Evolutionary conservation across 1,139 yeast species (phyloP), one percentile per base, ranked within the genome.

Genomic region (Taphrina betulina): DNA sequence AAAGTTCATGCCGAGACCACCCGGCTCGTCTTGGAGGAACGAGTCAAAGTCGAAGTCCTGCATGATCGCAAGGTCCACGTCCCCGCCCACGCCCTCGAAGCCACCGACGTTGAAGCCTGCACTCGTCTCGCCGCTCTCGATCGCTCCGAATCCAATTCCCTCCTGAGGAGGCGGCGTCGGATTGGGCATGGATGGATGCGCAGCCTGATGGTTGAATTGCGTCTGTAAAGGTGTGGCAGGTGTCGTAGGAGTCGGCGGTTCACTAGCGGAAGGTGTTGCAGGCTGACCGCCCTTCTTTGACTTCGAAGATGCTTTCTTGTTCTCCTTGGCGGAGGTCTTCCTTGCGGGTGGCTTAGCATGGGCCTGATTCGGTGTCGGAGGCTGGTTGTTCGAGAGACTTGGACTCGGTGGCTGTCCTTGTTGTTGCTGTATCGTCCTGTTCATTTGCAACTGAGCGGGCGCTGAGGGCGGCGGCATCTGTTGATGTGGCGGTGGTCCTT

Each of bases 331-430:
- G 56, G 71, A 66, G 37, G 74, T 69, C 65, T 75, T 71, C 53
- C 75, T 76, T 50, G 67, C 66, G 68, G 75, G 70, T 28, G 75
- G 62, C 40, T 75, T 62, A 44, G 71, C 68, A 35, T 72, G 66
- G 1, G 77, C 71, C 74, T 79, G 77, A 44, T 71, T 69, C 2
- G 76, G 71, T 57, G 78, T 79, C n/a, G 77, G 71, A 42, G 77
- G 76, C 19, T 60, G 58, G 12, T 57, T 51, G 55, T 64, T 67
- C 3, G 62, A 63, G 34, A 66, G 61, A 43, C 65, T 63, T 5
- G 76, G 75, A 1, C 77, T 69, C 22, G 66, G 61, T 3, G 71
- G 69, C 12, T 62, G 60, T 20, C 58, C 59, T 22, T 38, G 54
- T 29, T 48, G 61, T 16, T 53, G 62, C 16, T 57, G 60, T 20